Evolutionary conservation across 352 stramenopile species (phyloP).

Genomic region (Elongisporangium undulatum): DNA sequence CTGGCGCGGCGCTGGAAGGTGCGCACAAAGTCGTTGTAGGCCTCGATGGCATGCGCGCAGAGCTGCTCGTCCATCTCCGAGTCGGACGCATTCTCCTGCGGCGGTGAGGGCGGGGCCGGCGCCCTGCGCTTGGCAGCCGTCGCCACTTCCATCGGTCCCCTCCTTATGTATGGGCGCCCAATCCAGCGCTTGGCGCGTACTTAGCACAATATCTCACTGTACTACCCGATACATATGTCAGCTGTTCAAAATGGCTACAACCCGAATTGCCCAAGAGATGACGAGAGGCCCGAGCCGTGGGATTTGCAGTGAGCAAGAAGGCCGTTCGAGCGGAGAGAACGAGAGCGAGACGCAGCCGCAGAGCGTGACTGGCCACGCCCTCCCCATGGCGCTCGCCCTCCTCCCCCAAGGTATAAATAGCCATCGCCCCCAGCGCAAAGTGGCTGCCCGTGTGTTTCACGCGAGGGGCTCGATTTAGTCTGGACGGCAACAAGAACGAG

Average conservation of each 20-base stretch:
- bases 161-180: background rate
- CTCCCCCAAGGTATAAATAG: background rate
- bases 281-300: too few species aligned
- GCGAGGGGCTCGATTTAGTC: background rate
- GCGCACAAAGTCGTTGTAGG: constrained; percentile 68
- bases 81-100: constrained; percentile 10
- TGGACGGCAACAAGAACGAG: background rate
- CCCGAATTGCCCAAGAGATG: too few species aligned
- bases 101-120: too few species aligned
- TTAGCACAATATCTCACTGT: background rate
- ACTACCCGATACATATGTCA: background rate
- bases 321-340: background rate
- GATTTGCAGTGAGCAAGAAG: background rate
- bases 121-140: background rate
- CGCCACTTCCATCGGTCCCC: background rate
- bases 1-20: constrained; percentile 49
- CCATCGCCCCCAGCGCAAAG: too few species aligned
- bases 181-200: background rate
- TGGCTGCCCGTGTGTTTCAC: background rate
- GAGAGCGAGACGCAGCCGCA: background rate
- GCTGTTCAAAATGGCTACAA: background rate
- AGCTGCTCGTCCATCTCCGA: constrained; percentile 73
- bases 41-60: constrained; percentile 50
- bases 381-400: background rate
- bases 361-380: background rate